Conservation (phyloP, 768 basidiomycete genomes). For the Lactarius sp. region DNA sequence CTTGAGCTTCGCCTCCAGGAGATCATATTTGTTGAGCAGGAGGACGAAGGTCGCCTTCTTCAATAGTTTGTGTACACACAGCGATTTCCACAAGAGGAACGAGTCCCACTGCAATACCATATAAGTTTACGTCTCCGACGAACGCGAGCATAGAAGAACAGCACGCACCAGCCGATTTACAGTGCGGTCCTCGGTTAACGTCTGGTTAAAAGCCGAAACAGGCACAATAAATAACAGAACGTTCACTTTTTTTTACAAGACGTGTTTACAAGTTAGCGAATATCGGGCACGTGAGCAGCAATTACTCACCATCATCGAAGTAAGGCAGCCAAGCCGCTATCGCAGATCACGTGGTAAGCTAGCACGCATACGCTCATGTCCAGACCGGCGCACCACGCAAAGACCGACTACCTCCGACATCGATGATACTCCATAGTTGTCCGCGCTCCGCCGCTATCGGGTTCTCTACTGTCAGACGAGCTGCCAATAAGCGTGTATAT, state of each 20-base stretch:
- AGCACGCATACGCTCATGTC: background rate
- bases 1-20: slow-evolving; percentile 50
- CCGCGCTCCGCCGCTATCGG: slow-evolving; percentile 29
- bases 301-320: slow-evolving; percentile 54
- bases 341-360: background rate
- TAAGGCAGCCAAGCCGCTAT: slow-evolving; percentile 63
- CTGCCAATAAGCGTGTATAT: background rate
- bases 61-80: slow-evolving; percentile 56
- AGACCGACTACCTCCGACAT: slow-evolving; percentile 56
- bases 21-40: slow-evolving; percentile 60
- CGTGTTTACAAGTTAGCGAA: slow-evolving; percentile 4
- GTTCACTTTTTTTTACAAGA: slow-evolving; percentile 39
- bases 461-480: background rate
- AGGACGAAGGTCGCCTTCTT: slow-evolving; percentile 51
- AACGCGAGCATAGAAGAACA: background rate
- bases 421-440: slow-evolving; percentile 59
- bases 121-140: background rate
- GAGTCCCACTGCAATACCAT: slow-evolving; percentile 44
- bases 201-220: slow-evolving; percentile 59
- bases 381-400: slow-evolving; percentile 44
- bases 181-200: slow-evolving; percentile 51
- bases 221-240: slow-evolving; percentile 65
- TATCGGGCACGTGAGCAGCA: background rate
- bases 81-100: slow-evolving; percentile 52
- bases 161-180: slow-evolving; percentile 56